phyloP scores from a whole-genome alignment of 2,329 filamentous ascomycete species.

The Fusarium compactum region DNA sequence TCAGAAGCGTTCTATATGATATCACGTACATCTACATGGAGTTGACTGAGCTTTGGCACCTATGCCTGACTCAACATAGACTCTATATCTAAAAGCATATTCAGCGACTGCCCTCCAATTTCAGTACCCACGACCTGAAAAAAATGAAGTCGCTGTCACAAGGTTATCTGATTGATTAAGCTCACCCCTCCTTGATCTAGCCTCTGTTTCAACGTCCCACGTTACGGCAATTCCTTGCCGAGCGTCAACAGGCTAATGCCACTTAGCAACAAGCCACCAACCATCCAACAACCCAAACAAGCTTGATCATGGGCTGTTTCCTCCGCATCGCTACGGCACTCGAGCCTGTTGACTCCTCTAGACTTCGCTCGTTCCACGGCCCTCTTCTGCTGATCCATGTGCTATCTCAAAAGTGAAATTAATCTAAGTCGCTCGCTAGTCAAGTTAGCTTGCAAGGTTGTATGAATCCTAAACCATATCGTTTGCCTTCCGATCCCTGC shows the following conservation, averaged over 20 bases:
- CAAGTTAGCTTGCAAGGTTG: constrained; percentile 20
- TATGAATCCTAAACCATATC: constrained; percentile 23
- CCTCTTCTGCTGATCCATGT: constrained; percentile 14
- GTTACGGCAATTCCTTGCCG: constrained; percentile 47
- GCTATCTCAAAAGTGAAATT: constrained; percentile 22
- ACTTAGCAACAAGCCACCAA: constrained; percentile 38
- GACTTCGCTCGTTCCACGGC: not conserved
- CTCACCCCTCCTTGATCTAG: constrained; percentile 2
- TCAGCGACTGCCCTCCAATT: constrained; percentile 3
- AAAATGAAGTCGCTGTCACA: not conserved
- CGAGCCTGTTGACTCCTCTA: not conserved
- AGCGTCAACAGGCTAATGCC: constrained; percentile 23
- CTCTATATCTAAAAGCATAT: not conserved
- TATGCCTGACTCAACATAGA: not conserved
- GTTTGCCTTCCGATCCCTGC: constrained; percentile 12
- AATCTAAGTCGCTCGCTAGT: constrained; percentile 10
- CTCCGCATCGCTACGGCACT: not conserved
- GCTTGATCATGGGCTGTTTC: constrained; percentile 30
- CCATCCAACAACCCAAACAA: constrained; percentile 20
- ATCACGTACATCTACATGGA: not conserved
- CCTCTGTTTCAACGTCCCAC: constrained; percentile 29
- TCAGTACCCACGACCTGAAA: not conserved
- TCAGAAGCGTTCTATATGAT: not conserved
- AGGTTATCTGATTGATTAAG: constrained; percentile 31
- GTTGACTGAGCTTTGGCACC: not conserved